These are phyloP conservation scores for Clarireedia monteithiana DNA, from an alignment of 2,329 filamentous ascomycete species.

Conservation along the genomic window DNA sequence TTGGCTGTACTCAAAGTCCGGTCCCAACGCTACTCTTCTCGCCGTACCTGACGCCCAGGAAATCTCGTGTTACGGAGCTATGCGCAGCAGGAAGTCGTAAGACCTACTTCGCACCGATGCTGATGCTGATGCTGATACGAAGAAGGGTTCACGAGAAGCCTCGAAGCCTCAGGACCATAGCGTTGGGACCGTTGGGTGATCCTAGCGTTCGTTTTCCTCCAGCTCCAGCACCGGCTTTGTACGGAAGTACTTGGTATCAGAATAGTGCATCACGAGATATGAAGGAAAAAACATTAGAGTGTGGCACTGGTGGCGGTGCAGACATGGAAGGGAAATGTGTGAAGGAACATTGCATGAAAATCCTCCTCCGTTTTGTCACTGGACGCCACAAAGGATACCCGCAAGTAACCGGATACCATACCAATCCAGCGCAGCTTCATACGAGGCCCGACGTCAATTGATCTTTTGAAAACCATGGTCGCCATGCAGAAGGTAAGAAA, in stretches of 20 bases:
- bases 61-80: neutral
- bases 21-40: neutral
- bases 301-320: slow-evolving; percentile 4
- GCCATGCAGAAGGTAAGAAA: neutral
- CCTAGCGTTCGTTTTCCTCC: neutral
- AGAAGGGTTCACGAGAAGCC: neutral
- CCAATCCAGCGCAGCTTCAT: neutral
- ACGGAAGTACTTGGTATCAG: neutral
- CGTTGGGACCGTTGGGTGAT: slow-evolving; percentile 1
- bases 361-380: neutral
- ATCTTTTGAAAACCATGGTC: neutral
- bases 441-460: neutral
- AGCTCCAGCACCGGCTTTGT: neutral
- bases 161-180: neutral
- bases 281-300: slow-evolving; percentile 8
- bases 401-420: neutral
- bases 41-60: neutral
- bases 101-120: neutral
- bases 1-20: too few species aligned
- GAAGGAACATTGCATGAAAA: neutral
- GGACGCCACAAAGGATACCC: neutral
- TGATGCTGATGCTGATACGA: neutral
- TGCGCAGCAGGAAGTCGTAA: slow-evolving; percentile 4
- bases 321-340: neutral
- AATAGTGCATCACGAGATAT: slow-evolving; percentile 15